Evolutionary conservation across 352 stramenopile genomes (phyloP).

Genomic region (Phytophthora idaei): DNA sequence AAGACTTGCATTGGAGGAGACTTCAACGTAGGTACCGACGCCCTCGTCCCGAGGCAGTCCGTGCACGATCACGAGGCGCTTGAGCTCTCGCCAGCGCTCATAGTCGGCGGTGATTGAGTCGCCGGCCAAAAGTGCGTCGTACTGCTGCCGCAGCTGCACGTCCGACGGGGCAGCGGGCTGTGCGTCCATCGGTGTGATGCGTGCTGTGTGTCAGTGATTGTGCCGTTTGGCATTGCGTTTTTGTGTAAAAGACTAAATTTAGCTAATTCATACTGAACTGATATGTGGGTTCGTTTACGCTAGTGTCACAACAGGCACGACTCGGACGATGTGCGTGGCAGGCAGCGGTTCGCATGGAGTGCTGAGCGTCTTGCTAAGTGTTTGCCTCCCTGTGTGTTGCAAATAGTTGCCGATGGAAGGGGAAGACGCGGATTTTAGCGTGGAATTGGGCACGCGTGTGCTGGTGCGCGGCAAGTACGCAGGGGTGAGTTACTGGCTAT

Average conservation of each 20-base stretch:
- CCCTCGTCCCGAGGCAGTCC: slow-evolving; percentile 65
- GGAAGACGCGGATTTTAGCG: slow-evolving; percentile 20
- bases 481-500: slow-evolving; percentile 48
- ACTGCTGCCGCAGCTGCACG: slow-evolving; percentile 26
- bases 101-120: slow-evolving; percentile 65
- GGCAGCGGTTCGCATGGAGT: not conserved
- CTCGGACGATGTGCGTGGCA: slow-evolving; percentile 4
- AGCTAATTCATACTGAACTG: slow-evolving; percentile 9
- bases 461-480: slow-evolving; percentile 83
- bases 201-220: not conserved
- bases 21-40: slow-evolving; percentile 3
- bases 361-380: not conserved
- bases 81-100: slow-evolving; percentile 82
- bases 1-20: slow-evolving; percentile 10
- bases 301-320: slow-evolving; percentile 12
- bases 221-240: not conserved
- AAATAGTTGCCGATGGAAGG: slow-evolving; percentile 18
- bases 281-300: slow-evolving; percentile 2
- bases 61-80: slow-evolving; percentile 82
- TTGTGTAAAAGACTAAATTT: slow-evolving; percentile 20
- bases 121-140: slow-evolving; percentile 29
- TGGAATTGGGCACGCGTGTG: slow-evolving; percentile 53
- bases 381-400: not conserved
- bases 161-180: not conserved
- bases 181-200: slow-evolving; percentile 4